Evolutionary conservation across 352 stramenopile genomes (phyloP), one percentile per base, ranked within the genome.

Genomic region (Phytophthora megakarya): DNA sequence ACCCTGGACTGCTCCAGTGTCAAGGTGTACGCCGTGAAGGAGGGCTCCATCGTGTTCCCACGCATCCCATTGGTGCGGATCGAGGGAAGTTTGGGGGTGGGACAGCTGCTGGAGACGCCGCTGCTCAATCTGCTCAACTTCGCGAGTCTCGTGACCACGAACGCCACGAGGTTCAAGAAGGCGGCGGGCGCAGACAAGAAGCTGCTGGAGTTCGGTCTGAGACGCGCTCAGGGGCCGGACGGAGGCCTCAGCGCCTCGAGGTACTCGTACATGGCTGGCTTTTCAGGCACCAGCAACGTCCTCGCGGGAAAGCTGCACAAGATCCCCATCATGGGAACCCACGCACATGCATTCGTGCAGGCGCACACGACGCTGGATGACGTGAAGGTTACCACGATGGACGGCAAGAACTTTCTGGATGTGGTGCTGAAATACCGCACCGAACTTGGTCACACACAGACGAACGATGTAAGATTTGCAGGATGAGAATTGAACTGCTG

Each of bases 61-160:
- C 83, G 94, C 26, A 88, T 98, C 46, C 98, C 98, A 7, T 64
- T 99, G 16, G 62, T 99, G 54, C 94, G 92, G 18, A 84, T 99
- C 21, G 85, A 97, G 48, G 96, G 92, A 21, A 98, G 97, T 25
- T 68, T 99, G 32, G 96, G 76, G 0, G 84, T 99, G 33, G 88
- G 86, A 15, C 98, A 99, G 76, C 67, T 99, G 40, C 80, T 99
- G 42, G 98, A 99, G 84, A 99, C 98, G 15, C 97, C 97, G 18
- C 67, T 99, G 38, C 81, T 99, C 1, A 99, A 99, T 67, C 67
- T 99, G 57, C 84, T 99, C 61, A 99, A 99, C 80, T 99, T 95
- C 66, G 96, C 98, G 5, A 97, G 86, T 60, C 83, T 99, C 37
- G 86, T 99, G 37, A 97, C 97, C 12, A 99, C 98, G 5, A 99